Evolutionary conservation across 148 eudicot species (phyloP).

Genomic region (Fagopyrum homotropicum): DNA sequence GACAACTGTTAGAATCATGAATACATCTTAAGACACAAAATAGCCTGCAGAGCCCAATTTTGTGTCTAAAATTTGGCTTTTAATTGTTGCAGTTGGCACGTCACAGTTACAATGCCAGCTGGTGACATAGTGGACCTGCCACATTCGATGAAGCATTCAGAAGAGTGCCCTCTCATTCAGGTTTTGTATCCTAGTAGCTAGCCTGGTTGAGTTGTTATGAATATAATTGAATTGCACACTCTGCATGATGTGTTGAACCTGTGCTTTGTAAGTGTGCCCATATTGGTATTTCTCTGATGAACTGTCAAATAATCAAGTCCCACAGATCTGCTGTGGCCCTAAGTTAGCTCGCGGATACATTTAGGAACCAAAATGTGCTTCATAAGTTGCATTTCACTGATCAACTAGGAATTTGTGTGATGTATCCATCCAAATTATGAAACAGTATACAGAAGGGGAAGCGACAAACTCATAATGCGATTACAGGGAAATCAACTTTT

Average conservation of each 20-base stretch:
- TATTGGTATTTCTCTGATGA: not conserved
- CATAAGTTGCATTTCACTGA: not conserved
- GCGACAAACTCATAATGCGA: not conserved
- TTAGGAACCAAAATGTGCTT: not conserved
- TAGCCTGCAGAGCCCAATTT: not conserved
- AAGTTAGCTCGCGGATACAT: not conserved
- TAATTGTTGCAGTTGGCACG: constrained; percentile 45
- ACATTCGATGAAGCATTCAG: constrained; percentile 37
- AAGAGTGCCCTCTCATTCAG: constrained; percentile 37
- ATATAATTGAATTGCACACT: not conserved
- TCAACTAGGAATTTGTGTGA: not conserved
- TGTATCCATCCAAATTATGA: not conserved
- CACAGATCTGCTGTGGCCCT: constrained; percentile 1
- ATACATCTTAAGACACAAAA: not conserved
- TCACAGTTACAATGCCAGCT: constrained; percentile 47
- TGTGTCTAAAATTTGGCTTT: not conserved
- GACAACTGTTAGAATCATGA: not conserved
- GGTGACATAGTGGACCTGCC: constrained; percentile 31
- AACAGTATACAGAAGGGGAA: not conserved
- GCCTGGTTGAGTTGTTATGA: not conserved
- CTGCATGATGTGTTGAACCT: constrained; percentile 4
- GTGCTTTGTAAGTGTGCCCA: not conserved
- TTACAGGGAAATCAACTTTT: not conserved
- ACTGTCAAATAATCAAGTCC: not conserved
- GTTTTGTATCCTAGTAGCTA: constrained; percentile 17